Evolutionary conservation across 2,329 filamentous ascomycete genomes (phyloP).

Genomic region (Talaromyces verruculosus): DNA sequence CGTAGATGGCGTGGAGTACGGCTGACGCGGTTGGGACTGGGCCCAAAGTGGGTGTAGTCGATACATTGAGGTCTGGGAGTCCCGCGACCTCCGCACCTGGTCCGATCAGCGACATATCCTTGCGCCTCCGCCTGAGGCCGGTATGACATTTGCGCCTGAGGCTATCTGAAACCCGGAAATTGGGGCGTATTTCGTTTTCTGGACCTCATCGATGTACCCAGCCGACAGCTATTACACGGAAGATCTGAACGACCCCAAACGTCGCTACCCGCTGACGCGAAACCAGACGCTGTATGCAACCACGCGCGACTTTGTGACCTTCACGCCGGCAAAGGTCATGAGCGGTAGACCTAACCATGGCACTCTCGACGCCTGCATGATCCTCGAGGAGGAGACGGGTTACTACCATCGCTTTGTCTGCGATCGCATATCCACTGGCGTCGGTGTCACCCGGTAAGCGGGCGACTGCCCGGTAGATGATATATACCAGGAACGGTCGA

Average conservation of each 20-base stretch:
- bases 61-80: conserved; percentile 9
- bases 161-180: conserved; percentile 6
- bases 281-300: conserved; percentile 3
- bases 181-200: not conserved
- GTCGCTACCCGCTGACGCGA: not conserved
- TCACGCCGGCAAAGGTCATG: not conserved
- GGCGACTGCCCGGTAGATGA: not conserved
- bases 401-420: conserved; percentile 10
- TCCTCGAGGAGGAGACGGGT: not conserved
- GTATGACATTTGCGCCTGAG: conserved; percentile 3
- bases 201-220: conserved; percentile 2
- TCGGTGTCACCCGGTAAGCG: not conserved
- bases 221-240: conserved; percentile 1
- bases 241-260: not conserved
- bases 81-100: conserved; percentile 4
- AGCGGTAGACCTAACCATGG: conserved; percentile 1
- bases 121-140: not conserved
- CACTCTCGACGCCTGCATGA: conserved; percentile 4
- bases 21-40: conserved; percentile 8
- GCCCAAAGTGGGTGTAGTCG: conserved; percentile 1
- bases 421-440: conserved; percentile 5
- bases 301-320: not conserved
- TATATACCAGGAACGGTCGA: conserved; percentile 5
- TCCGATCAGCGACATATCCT: not conserved
- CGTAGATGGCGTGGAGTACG: not conserved